These are phyloP conservation scores for Cytospora chrysosperma DNA, from an alignment of 2,329 filamentous ascomycete genomes.

Conservation along the genomic window DNA sequence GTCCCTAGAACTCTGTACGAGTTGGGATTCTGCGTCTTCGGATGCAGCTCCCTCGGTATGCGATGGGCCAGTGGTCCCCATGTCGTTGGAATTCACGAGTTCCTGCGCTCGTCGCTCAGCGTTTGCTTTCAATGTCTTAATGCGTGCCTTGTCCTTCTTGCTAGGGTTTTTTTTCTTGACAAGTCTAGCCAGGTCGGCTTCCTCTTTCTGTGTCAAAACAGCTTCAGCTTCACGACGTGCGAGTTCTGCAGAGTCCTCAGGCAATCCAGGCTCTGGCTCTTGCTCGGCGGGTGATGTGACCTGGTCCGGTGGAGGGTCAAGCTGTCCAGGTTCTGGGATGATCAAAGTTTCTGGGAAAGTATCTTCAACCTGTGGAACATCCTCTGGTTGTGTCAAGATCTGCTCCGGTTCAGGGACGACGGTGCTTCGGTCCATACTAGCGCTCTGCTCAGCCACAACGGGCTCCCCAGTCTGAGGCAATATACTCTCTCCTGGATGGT, in stretches of 20 bases:
- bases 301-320: neutral
- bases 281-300: neutral
- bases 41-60: neutral
- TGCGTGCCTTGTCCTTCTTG: slow-evolving; percentile 21
- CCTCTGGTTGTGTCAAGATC: neutral
- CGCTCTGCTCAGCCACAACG: neutral
- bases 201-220: slow-evolving; percentile 8
- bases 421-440: neutral
- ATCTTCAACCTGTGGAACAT: neutral
- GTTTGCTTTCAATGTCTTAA: slow-evolving; percentile 15
- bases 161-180: slow-evolving; percentile 18
- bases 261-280: neutral
- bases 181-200: slow-evolving; percentile 13
- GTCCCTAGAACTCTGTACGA: neutral
- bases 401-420: neutral
- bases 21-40: neutral
- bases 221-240: slow-evolving; percentile 10
- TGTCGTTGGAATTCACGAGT: neutral
- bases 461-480: neutral
- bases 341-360: neutral
- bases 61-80: neutral
- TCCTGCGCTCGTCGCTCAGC: slow-evolving; percentile 17
- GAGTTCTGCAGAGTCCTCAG: neutral
- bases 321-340: neutral
- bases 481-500: neutral